Percentiles rank a stretch among this genome's conserved stretches.
These are phyloP conservation scores for Venturiaceae sp. DNA, from an alignment of 2,329 filamentous ascomycete genomes.

Conservation along the genomic window DNA sequence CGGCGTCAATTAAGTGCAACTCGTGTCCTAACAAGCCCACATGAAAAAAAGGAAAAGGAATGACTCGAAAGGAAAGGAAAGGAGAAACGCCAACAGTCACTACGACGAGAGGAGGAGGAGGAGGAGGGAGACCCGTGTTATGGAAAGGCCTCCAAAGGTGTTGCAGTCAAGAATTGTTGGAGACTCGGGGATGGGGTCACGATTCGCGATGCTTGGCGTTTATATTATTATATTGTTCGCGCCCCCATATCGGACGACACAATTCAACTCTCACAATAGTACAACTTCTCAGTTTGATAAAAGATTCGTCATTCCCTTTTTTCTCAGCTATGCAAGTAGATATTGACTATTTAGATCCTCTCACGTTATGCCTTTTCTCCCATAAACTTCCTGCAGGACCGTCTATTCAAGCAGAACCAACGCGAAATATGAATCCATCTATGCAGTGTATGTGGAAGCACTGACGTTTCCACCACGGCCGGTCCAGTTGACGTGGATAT, in stretches of 20 bases:
- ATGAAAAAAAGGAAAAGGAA: neutral
- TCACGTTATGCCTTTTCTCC: neutral
- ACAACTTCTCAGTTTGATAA: too few relatives aligned
- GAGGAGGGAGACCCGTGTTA: neutral
- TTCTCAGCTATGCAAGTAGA: too few relatives aligned
- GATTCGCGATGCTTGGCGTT: neutral
- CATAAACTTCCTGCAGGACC: neutral
- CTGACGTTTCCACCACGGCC: constrained; percentile 95
- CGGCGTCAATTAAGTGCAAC: constrained; percentile 1
- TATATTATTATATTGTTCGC: neutral
- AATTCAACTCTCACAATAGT: too few relatives aligned
- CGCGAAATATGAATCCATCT: constrained; percentile 23
- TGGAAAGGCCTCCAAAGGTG: neutral
- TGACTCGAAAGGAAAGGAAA: neutral
- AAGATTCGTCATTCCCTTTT: too few relatives aligned
- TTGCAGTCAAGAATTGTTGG: too few relatives aligned
- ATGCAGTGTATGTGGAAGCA: constrained; percentile 95
- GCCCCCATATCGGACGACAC: neutral
- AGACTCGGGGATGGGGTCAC: too few relatives aligned
- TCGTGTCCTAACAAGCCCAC: neutral
- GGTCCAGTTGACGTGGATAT: constrained; percentile 99
- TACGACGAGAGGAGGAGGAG: too few relatives aligned
- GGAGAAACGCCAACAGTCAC: neutral
- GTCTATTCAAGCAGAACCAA: neutral
- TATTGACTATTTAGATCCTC: neutral